Percentiles rank a stretch among this genome's conserved stretches.
These are phyloP conservation scores for Leishmania mexicana DNA, from an alignment of 208 protist genomes.

Conservation along the genomic window DNA sequence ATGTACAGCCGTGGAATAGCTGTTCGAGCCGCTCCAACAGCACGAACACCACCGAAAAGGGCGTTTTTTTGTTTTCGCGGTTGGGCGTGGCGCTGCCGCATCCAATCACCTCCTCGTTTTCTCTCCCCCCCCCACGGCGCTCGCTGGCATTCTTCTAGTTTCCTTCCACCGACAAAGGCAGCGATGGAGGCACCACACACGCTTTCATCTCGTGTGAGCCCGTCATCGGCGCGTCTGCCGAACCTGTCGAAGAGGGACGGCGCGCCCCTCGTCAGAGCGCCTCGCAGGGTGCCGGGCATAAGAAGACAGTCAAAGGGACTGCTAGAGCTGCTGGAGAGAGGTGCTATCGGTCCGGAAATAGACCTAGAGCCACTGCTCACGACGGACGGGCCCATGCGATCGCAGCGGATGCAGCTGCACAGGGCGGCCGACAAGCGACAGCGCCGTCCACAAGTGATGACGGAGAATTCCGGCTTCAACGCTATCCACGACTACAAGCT, in stretches of 20 bases:
- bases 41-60: background rate
- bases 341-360: conserved; percentile 37
- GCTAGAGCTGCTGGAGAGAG: conserved; percentile 48
- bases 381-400: conserved; percentile 56
- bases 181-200: conserved; percentile 20
- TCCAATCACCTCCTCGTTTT: background rate
- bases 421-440: conserved; percentile 9
- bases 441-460: conserved; percentile 52
- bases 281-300: background rate
- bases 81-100: background rate
- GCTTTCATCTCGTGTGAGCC: background rate
- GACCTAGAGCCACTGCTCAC: conserved; percentile 75
- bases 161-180: background rate
- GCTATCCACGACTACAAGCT: conserved; percentile 62
- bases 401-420: conserved; percentile 45
- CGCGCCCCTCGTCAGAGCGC: conserved; percentile 1
- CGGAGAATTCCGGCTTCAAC: conserved; percentile 62
- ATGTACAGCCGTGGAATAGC: no score
- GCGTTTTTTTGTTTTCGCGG: no score
- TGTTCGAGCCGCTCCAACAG: background rate
- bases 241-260: conserved; percentile 1
- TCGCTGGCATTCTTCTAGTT: background rate
- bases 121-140: background rate
- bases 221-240: conserved; percentile 14
- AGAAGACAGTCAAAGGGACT: conserved; percentile 23